These are phyloP conservation scores for Moniliella sp. DNA, from an alignment of 1,284 basidiomycete species.

Conservation along the genomic window DNA sequence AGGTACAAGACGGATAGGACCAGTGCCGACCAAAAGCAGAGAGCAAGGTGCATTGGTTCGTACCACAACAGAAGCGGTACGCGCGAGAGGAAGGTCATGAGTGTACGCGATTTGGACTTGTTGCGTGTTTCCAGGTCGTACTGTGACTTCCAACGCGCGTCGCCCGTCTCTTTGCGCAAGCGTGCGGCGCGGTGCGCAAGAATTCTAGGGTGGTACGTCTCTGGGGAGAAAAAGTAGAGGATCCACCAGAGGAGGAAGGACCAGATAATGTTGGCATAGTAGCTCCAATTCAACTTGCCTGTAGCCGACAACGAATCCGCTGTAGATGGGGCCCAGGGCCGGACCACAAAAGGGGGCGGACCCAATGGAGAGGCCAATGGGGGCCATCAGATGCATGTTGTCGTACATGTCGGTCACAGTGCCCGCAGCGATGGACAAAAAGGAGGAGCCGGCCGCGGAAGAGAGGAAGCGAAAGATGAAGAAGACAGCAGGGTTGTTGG, in stretches of 20 bases:
- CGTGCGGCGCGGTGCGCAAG: slow-evolving; percentile 40
- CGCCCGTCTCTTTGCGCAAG: slow-evolving; percentile 3
- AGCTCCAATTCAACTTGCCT: no score
- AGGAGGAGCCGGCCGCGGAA: slow-evolving; percentile 46
- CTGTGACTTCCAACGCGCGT: no score
- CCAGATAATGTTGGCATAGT: no score
- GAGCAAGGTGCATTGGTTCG: slow-evolving; percentile 6
- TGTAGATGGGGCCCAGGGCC: no score
- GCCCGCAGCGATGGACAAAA: slow-evolving; percentile 58
- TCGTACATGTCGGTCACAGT: slow-evolving; percentile 50
- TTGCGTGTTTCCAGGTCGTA: no score
- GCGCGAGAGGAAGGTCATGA: no score
- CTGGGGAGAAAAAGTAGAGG: slow-evolving; percentile 35
- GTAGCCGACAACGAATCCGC: no score
- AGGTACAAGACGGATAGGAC: slow-evolving; percentile 56
- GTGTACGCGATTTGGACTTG: no score
- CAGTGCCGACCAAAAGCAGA: slow-evolving; percentile 37
- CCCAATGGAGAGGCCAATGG: no score
- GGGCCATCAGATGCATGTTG: slow-evolving; percentile 47
- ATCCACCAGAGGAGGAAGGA: neutral
- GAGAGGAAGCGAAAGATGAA: slow-evolving; percentile 52
- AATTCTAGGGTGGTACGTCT: slow-evolving; percentile 52
- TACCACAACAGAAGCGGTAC: no score
- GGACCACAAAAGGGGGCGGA: no score
- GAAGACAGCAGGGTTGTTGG: slow-evolving; percentile 42